Base-by-base conservation (phyloP, 1,284 basidiomycete genomes). In the Somion occarium region DNA sequence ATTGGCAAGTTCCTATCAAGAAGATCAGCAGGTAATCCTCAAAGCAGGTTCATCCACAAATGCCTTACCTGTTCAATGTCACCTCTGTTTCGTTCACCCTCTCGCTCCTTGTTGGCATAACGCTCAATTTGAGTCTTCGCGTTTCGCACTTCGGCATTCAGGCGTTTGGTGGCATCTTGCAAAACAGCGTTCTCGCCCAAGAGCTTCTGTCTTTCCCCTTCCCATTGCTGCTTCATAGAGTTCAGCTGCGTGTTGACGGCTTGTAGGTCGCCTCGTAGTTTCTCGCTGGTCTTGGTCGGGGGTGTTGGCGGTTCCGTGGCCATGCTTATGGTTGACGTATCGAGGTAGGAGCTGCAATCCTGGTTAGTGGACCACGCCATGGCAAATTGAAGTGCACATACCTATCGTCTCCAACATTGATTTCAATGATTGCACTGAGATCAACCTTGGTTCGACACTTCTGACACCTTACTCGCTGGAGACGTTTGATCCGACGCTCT, bases 101-200 rank as follows among this genome's bases (percentile, higher is more conserved):
- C 71, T 30, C 73, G 76, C 52, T 76, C 80, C 41, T 65, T 73
- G 54, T 85, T 78, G 24, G 71, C 69, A 24, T 71, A 76, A 51
- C 73, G 77, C 61, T 72, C 73, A 3, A 69, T 70, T 55, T 88
- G 80, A 46, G 76, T 75, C 62, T 83, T 80, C 3, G 75, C 78
- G 41, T 69, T 73, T 25, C 73, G 79, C 9, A 86, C 69, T 59
- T 89, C 75, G 3, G 64, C 64, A 58, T 85, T 83, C 58, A 91
- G 72, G 9, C 80, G 78, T 52, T 77, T 79, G 0, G 87, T 74
- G 3, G 82, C 76, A 57, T 88, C 82, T 60, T 86, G 82, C 23
- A 91, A 74, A 25, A 78, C 75, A 5, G 78, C 83, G 49, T 85
- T 88, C 63, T 91, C 85, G 44, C 79, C 84, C 24, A 85, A 61